A percentile compares a stretch with the other conserved stretches of the same genome.
Conservation (phyloP, 1,284 basidiomycete genomes). For the Cryptococcus sp. region DNA sequence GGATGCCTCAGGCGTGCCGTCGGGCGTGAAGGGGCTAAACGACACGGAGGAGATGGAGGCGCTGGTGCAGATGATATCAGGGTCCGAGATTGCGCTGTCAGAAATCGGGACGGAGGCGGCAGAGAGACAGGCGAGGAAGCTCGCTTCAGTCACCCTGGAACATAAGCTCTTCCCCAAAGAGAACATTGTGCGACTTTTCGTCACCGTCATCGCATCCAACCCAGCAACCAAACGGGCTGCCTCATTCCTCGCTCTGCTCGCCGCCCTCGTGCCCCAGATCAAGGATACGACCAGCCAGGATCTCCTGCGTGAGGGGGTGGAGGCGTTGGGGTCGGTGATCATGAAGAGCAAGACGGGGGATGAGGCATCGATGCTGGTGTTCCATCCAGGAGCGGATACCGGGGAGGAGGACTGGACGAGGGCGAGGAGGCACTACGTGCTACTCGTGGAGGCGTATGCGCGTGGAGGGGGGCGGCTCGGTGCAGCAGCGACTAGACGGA, state of each 20-base stretch:
- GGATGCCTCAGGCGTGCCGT: constrained; percentile 47
- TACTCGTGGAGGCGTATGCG: constrained; percentile 59
- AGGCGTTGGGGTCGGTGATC: constrained; percentile 56
- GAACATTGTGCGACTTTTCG: constrained; percentile 66
- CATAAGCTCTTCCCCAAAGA: constrained; percentile 60
- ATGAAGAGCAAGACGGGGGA: constrained; percentile 26
- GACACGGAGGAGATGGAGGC: constrained; percentile 68
- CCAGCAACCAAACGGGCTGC: constrained; percentile 63
- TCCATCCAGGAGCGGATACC: constrained; percentile 49
- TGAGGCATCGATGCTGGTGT: constrained; percentile 52
- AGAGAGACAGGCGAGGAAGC: constrained; percentile 56
- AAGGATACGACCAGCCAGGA: constrained; percentile 58
- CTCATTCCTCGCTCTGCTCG: constrained; percentile 64
- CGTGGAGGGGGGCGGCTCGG: constrained; percentile 59
- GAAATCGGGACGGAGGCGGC: constrained; percentile 62
- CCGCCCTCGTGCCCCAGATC: constrained; percentile 59
- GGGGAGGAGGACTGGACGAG: constrained; percentile 56
- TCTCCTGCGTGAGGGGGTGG: constrained; percentile 64
- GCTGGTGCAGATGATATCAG: constrained; percentile 57
- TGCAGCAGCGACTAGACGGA: constrained; percentile 53
- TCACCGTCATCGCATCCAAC: constrained; percentile 76
- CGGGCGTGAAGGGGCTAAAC: constrained; percentile 65
- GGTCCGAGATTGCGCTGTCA: constrained; percentile 50
- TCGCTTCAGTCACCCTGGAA: constrained; percentile 60
- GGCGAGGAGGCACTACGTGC: constrained; percentile 66